These are phyloP conservation scores for Knufia fluminis DNA, from an alignment of 2,329 filamentous ascomycete species.

Conservation along the genomic window DNA sequence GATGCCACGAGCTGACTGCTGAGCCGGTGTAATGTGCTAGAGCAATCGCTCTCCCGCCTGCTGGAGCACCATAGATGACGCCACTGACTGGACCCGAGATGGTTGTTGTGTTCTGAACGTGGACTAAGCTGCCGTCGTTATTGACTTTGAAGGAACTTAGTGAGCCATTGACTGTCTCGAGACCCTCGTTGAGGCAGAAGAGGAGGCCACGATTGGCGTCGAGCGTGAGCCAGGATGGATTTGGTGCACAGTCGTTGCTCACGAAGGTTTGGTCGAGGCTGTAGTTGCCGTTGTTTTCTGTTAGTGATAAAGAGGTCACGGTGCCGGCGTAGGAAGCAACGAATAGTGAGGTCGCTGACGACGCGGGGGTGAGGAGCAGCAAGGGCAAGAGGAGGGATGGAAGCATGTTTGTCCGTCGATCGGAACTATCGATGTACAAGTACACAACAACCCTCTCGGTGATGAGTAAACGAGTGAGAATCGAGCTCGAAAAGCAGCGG, in stretches of 20 bases:
- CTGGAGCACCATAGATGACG: constrained; percentile 25
- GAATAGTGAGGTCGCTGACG: constrained; percentile 24
- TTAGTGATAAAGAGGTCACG: constrained; percentile 28
- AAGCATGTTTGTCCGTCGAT: no score
- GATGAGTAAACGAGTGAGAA: no score
- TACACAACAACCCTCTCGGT: no score
- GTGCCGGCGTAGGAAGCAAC: constrained; percentile 32
- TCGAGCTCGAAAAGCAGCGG: no score
- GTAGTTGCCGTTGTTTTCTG: constrained; percentile 20
- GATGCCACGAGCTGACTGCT: constrained; percentile 4
- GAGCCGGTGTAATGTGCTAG: constrained; percentile 25
- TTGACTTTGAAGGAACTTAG: constrained; percentile 23
- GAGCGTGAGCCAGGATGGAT: constrained; percentile 31
- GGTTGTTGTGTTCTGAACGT: constrained; percentile 16
- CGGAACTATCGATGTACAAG: no score
- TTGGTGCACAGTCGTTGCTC: constrained; percentile 19
- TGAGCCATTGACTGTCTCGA: constrained; percentile 25
- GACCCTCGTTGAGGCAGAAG: constrained; percentile 31
- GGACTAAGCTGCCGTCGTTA: constrained; percentile 19
- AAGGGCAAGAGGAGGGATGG: no score
- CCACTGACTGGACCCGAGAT: constrained; percentile 28
- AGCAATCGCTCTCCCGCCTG: constrained; percentile 5
- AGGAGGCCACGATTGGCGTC: constrained; percentile 24
- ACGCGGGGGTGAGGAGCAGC: not conserved
- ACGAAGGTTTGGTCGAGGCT: constrained; percentile 19